Percentiles rank a stretch among this genome's conserved stretches.
phyloP scores from a whole-genome alignment of 176 grass and related monocot species.

The Tillandsia leiboldiana region DNA sequence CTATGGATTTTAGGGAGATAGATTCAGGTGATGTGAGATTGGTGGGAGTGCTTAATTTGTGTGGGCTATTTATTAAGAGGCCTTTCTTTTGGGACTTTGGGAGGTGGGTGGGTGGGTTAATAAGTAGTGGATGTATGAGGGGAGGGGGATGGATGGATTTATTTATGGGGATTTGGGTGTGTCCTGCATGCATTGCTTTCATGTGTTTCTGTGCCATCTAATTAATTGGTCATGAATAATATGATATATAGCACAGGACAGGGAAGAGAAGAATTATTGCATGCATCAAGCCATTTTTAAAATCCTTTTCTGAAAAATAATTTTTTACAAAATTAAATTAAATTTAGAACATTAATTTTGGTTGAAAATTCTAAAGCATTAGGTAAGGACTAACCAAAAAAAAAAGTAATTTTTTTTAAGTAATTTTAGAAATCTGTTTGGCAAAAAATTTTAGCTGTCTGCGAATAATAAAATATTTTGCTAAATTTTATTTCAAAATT shows the following conservation, averaged over 20 bases:
- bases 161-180: constrained; percentile 33
- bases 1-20: constrained; percentile 10
- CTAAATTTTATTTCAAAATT: no score
- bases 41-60: constrained; percentile 19
- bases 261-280: constrained; percentile 27
- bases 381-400: no score
- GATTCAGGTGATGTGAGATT: constrained; percentile 23
- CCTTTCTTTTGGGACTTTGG: neutral
- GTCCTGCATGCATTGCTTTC: constrained; percentile 60
- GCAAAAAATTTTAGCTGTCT: no score
- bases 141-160: constrained; percentile 15
- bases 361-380: no score
- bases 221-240: constrained; percentile 28
- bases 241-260: neutral
- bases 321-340: no score
- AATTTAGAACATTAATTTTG: no score
- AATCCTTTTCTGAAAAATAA: no score
- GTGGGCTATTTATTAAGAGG: neutral
- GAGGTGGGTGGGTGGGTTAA: neutral
- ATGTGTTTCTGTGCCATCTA: constrained; percentile 74
- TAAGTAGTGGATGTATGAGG: neutral
- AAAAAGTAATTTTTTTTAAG: no score
- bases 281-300: neutral
- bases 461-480: no score
- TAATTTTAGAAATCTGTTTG: no score